phyloP scores from a whole-genome alignment of 2,329 filamentous ascomycete genomes.

The Ceratocystis eucalypticola region DNA sequence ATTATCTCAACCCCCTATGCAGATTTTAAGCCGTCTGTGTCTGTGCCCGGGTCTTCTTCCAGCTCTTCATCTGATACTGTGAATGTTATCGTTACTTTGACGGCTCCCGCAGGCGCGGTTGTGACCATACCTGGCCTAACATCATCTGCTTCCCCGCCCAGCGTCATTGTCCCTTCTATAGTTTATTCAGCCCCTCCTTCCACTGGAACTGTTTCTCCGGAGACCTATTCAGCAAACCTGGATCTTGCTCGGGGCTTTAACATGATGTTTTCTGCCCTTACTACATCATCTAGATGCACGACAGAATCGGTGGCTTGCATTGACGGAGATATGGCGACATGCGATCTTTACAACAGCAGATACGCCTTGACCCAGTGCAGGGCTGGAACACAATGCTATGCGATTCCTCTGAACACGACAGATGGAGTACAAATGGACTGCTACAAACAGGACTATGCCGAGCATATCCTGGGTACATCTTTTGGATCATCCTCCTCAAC shows the following conservation, averaged over 20 bases:
- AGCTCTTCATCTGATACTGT: not conserved
- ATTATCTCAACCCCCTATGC: not conserved
- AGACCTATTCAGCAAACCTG: slow-evolving; percentile 34
- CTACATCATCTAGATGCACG: slow-evolving; percentile 34
- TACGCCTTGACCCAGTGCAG: slow-evolving; percentile 33
- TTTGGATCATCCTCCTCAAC: not conserved
- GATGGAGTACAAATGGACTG: slow-evolving; percentile 39
- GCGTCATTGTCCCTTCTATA: slow-evolving; percentile 22
- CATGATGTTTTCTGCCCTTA: slow-evolving; percentile 32
- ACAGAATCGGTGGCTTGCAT: slow-evolving; percentile 40
- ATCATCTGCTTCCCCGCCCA: not conserved
- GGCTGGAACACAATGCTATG: slow-evolving; percentile 34
- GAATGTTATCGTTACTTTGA: not conserved
- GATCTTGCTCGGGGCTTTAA: slow-evolving; percentile 35
- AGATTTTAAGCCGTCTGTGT: not conserved
- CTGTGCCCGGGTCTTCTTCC: not conserved
- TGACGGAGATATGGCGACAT: slow-evolving; percentile 35
- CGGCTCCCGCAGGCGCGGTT: not conserved
- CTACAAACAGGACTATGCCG: slow-evolving; percentile 29
- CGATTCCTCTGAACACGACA: slow-evolving; percentile 39
- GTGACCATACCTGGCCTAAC: not conserved
- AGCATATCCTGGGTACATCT: slow-evolving; percentile 29
- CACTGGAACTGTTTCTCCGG: slow-evolving; percentile 31
- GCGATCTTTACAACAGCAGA: slow-evolving; percentile 27
- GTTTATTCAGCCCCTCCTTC: slow-evolving; percentile 25